phyloP scores from a whole-genome alignment of 2,329 filamentous ascomycete species.

The Penicillium thymicola region DNA sequence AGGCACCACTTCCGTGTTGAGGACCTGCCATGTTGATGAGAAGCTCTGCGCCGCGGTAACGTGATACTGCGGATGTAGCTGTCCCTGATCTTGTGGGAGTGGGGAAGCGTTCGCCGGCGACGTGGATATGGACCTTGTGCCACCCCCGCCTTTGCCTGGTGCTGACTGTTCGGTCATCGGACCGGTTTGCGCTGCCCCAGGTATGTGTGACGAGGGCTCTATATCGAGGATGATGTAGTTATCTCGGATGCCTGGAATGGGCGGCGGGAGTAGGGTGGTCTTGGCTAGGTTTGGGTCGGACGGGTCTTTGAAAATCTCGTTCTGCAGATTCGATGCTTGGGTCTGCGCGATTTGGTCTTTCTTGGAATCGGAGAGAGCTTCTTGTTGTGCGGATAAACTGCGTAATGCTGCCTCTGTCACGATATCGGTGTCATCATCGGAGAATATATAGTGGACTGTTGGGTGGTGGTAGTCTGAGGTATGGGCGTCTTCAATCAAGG shows the following conservation, averaged over 20 bases:
- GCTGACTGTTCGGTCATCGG: neutral
- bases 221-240: conserved; percentile 59
- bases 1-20: conserved; percentile 51
- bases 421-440: conserved; percentile 80
- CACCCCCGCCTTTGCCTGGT: conserved; percentile 3
- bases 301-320: conserved; percentile 23
- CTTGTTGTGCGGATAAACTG: conserved; percentile 49
- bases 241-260: conserved; percentile 49
- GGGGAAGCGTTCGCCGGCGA: conserved; percentile 18
- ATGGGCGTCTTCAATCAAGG: conserved; percentile 73
- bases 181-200: neutral
- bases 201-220: conserved; percentile 23
- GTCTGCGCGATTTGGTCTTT: conserved; percentile 14
- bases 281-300: conserved; percentile 11
- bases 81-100: conserved; percentile 2
- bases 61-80: conserved; percentile 34
- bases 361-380: conserved; percentile 25
- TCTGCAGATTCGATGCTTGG: conserved; percentile 2
- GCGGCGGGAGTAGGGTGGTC: conserved; percentile 45
- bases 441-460: conserved; percentile 86
- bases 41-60: conserved; percentile 71
- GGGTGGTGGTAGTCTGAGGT: conserved; percentile 76
- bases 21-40: conserved; percentile 68
- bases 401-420: conserved; percentile 64
- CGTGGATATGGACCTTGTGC: conserved; percentile 21